A percentile compares a stretch with the other conserved stretches of the same genome.
phyloP scores from a whole-genome alignment of 1,284 basidiomycete genomes.

The Trichosporon sp. region DNA sequence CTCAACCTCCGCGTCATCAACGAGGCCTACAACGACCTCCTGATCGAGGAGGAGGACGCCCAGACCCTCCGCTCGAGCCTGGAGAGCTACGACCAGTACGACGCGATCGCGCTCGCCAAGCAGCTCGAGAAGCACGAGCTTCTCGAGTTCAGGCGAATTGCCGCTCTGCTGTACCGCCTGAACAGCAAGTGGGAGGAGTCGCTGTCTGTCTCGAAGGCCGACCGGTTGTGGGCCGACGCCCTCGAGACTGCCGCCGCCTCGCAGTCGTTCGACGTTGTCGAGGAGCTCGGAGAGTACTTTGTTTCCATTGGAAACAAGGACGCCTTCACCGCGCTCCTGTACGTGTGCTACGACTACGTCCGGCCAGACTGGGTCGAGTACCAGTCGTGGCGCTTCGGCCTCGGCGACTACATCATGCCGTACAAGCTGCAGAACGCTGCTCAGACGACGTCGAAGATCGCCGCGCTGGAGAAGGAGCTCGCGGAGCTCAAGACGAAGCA shows the following conservation, averaged over 20 bases:
- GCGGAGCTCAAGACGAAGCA: constrained; percentile 45
- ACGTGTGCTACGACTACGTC: constrained; percentile 87
- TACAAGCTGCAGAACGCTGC: constrained; percentile 68
- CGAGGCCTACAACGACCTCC: constrained; percentile 90
- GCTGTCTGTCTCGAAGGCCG: constrained; percentile 86
- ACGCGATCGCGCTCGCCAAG: constrained; percentile 80
- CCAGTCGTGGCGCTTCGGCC: constrained; percentile 84
- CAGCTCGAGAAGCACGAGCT: constrained; percentile 86
- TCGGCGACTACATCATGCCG: constrained; percentile 95
- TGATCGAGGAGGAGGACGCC: constrained; percentile 99
- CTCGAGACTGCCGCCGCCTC: constrained; percentile 90
- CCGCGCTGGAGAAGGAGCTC: constrained; percentile 47
- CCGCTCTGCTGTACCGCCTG: constrained; percentile 87
- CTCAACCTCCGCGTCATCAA: constrained; percentile 96
- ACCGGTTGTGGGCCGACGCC: constrained; percentile 90
- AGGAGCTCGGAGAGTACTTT: constrained; percentile 89
- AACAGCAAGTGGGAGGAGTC: constrained; percentile 80
- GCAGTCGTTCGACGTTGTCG: constrained; percentile 72
- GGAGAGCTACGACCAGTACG: constrained; percentile 97
- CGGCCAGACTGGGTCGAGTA: constrained; percentile 90
- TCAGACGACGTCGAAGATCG: constrained; percentile 56
- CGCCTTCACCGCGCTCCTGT: constrained; percentile 87
- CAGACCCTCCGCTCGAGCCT: constrained; percentile 93
- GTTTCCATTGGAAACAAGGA: constrained; percentile 98
- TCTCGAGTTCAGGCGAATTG: constrained; percentile 90